Evolutionary conservation across 23 red algal species (phyloP).

Genomic region (Agarophyton chilense): DNA sequence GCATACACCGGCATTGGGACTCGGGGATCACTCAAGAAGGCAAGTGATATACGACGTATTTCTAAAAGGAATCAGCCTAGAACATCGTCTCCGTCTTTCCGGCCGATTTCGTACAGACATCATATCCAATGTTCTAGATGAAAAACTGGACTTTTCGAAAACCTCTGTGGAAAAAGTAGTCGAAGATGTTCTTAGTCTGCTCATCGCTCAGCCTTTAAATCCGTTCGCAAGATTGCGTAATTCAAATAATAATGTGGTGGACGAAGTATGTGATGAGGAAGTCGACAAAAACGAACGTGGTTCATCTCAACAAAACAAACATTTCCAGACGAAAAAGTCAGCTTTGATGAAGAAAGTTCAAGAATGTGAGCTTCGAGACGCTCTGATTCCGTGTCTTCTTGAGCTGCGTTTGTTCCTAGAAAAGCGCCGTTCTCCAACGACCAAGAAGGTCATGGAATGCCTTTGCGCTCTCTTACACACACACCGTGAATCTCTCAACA

Average conservation of each 20-base stretch:
- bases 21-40: not conserved
- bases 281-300: not conserved
- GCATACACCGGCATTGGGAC: not conserved
- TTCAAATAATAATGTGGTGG: not conserved
- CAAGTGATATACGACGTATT: constrained; percentile 38
- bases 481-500: constrained; percentile 19
- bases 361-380: constrained; percentile 48
- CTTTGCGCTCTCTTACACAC: constrained; percentile 43
- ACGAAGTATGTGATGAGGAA: constrained; percentile 7
- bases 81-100: constrained; percentile 37
- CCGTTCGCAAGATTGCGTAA: not conserved
- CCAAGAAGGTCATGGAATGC: constrained; percentile 27
- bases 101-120: constrained; percentile 52
- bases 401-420: constrained; percentile 45
- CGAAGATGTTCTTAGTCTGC: constrained; percentile 24
- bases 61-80: constrained; percentile 29
- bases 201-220: not conserved
- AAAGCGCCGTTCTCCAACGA: constrained; percentile 39
- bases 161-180: not conserved
- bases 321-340: constrained; percentile 13
- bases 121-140: constrained; percentile 43
- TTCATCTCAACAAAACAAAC: not conserved
- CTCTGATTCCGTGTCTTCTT: constrained; percentile 39
- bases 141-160: constrained; percentile 40
- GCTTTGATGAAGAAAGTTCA: constrained; percentile 47